These are phyloP conservation scores for Acer yangbiense DNA, from an alignment of 345 rosid genomes.

Conservation along the genomic window DNA sequence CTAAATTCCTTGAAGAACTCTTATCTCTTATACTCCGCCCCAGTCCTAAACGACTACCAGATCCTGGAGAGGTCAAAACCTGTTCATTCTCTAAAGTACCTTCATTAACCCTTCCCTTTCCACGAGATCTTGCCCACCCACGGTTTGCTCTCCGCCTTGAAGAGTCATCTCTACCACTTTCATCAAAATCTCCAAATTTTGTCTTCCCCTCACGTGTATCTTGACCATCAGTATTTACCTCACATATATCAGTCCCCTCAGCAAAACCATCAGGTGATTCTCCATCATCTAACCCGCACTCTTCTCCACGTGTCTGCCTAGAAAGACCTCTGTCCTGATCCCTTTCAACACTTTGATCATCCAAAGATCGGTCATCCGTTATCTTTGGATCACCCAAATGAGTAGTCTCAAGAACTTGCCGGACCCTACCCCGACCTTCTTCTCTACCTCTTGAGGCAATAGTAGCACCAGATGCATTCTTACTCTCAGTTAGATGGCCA, in stretches of 20 bases:
- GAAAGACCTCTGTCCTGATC: conserved; percentile 37
- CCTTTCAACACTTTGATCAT: conserved; percentile 45
- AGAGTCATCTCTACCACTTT: conserved; percentile 75
- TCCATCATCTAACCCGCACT: conserved; percentile 35
- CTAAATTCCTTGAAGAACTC: conserved; percentile 47
- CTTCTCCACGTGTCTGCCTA: conserved; percentile 38
- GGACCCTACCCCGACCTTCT: conserved; percentile 69
- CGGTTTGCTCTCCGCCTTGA: conserved; percentile 63
- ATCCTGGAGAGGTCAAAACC: conserved; percentile 60
- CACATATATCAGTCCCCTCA: conserved; percentile 43
- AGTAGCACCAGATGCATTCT: conserved; percentile 39
- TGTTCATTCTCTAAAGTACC: conserved; percentile 59
- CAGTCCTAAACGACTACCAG: conserved; percentile 54
- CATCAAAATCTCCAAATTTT: conserved; percentile 63
- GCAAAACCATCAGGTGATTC: conserved; percentile 45
- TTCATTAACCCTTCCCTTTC: conserved; percentile 70
- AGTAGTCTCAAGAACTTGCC: conserved; percentile 61
- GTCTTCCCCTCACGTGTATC: conserved; percentile 52
- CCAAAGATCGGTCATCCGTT: conserved; percentile 39
- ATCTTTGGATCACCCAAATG: conserved; percentile 43
- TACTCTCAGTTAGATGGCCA: conserved; percentile 50
- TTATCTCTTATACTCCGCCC: conserved; percentile 56
- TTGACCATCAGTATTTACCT: conserved; percentile 42
- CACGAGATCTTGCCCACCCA: conserved; percentile 62
- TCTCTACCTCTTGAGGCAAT: conserved; percentile 64